Evolutionary conservation across 2,329 filamentous ascomycete genomes (phyloP).

Genomic region (Trichophyton simii): DNA sequence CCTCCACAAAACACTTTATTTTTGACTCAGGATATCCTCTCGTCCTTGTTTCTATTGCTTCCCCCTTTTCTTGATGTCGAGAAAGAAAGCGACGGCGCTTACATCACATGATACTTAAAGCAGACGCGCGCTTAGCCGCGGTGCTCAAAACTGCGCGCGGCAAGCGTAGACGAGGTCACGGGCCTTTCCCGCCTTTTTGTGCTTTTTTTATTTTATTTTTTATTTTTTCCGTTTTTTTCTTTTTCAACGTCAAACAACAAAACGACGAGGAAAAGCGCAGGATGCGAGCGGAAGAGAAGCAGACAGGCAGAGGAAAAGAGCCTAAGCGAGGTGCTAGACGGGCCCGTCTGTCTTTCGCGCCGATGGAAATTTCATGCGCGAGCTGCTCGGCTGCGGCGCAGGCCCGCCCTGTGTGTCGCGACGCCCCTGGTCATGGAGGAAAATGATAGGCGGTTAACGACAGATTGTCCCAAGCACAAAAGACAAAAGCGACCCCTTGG

Average conservation of each 20-base stretch:
- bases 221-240: not conserved
- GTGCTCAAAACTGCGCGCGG: not conserved
- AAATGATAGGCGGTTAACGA: slow-evolving; percentile 2
- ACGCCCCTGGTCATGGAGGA: not conserved
- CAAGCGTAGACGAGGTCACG: not conserved
- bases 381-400: slow-evolving; percentile 1
- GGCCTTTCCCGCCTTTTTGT: not conserved
- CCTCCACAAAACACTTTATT: no score
- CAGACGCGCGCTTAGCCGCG: not conserved
- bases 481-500: not conserved
- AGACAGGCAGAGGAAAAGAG: no score
- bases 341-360: not conserved
- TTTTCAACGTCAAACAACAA: not conserved
- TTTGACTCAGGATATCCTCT: no score
- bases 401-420: not conserved
- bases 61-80: not conserved
- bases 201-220: not conserved
- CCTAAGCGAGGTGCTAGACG: not conserved
- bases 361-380: slow-evolving; percentile 1
- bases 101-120: not conserved
- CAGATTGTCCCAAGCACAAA: not conserved
- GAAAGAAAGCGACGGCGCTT: not conserved
- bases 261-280: not conserved
- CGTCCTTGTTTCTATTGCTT: no score
- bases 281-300: not conserved